phyloP scores from a whole-genome alignment of 768 basidiomycete species.

The Boletus coccyginus region DNA sequence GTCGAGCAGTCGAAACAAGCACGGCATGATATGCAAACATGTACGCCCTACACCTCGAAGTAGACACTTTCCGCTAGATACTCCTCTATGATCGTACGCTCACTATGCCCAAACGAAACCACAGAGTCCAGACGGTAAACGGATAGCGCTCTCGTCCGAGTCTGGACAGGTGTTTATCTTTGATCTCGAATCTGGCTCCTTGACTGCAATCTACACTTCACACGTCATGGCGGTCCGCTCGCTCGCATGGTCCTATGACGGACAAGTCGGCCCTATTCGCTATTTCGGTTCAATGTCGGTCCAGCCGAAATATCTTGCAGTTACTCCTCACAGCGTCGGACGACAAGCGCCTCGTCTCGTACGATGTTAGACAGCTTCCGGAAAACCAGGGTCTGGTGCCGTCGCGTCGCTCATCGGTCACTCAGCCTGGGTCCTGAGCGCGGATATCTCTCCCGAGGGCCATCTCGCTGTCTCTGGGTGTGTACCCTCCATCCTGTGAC shows the following conservation, averaged over 20 bases:
- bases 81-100: not conserved
- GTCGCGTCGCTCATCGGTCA: slow-evolving; percentile 88
- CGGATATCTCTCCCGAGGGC: slow-evolving; percentile 80
- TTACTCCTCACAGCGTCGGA: slow-evolving; percentile 88
- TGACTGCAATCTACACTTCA: slow-evolving; percentile 73
- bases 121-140: slow-evolving; percentile 86
- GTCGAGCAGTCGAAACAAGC: slow-evolving; percentile 68
- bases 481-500: slow-evolving; percentile 19
- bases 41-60: slow-evolving; percentile 39
- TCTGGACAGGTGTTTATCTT: slow-evolving; percentile 87
- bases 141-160: slow-evolving; percentile 79
- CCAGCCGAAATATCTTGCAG: slow-evolving; percentile 37
- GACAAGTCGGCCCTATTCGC: slow-evolving; percentile 55
- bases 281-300: not conserved
- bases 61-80: slow-evolving; percentile 1
- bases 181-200: slow-evolving; percentile 65
- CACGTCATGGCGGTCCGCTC: slow-evolving; percentile 91
- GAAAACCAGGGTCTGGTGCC: slow-evolving; percentile 64
- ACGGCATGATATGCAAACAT: slow-evolving; percentile 72
- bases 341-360: slow-evolving; percentile 86
- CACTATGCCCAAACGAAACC: not conserved
- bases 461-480: slow-evolving; percentile 83
- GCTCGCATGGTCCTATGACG: slow-evolving; percentile 86
- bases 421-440: slow-evolving; percentile 85
- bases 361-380: slow-evolving; percentile 73